phyloP scores from a whole-genome alignment of 805 yeast species.

The Starmera amethionina region DNA sequence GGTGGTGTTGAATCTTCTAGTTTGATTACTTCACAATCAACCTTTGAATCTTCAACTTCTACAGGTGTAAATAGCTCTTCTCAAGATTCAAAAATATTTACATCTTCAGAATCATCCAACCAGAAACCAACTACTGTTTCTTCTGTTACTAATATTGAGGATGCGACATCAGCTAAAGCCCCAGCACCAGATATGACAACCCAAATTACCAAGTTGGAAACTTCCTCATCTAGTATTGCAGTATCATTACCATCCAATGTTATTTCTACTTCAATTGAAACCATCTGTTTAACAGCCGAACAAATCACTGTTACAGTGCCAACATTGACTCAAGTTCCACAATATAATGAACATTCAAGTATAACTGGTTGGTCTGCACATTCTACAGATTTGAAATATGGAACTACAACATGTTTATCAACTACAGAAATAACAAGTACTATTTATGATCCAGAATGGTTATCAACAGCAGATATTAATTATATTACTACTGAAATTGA shows the following conservation, averaged over 20 bases:
- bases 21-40: conserved; percentile 1
- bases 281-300: conserved; percentile 14
- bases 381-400: conserved; percentile 7
- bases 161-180: too few species aligned
- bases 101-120: too few species aligned
- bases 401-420: conserved; percentile 14
- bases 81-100: too few species aligned
- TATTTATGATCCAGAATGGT: conserved; percentile 9
- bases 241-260: too few species aligned
- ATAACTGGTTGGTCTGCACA: conserved; percentile 15
- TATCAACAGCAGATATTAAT: conserved; percentile 13
- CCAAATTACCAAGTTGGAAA: too few species aligned
- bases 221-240: too few species aligned
- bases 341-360: conserved; percentile 8
- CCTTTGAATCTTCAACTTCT: conserved; percentile 7
- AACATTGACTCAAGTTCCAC: conserved; percentile 14
- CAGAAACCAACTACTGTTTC: too few species aligned
- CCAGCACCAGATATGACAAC: too few species aligned
- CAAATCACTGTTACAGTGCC: conserved; percentile 14
- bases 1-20: too few species aligned
- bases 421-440: conserved; percentile 10
- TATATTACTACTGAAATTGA: conserved; percentile 12
- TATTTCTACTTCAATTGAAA: too few species aligned
- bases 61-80: too few species aligned
- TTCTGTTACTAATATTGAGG: too few species aligned